Conservation (phyloP, 345 rosid species). For the Corchorus capsularis region DNA sequence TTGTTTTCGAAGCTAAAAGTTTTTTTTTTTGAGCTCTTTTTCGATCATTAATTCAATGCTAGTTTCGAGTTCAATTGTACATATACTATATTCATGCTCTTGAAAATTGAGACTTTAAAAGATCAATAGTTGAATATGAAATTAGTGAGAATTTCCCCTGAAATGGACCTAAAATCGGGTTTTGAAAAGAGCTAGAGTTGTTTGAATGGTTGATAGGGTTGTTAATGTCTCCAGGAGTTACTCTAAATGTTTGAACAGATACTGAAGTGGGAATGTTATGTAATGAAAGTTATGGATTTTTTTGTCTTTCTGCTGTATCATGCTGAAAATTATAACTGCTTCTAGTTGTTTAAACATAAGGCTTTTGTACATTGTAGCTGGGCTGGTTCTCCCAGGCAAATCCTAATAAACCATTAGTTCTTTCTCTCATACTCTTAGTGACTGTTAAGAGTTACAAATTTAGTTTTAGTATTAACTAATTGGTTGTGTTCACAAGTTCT, state of each 20-base stretch:
- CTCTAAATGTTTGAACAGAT: neutral
- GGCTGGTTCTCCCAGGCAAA: no score
- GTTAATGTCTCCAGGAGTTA: neutral
- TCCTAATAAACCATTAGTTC: constrained; percentile 2
- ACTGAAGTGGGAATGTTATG: neutral
- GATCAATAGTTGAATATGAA: neutral
- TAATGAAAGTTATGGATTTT: neutral
- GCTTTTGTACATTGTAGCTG: neutral
- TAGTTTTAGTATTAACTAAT: neutral
- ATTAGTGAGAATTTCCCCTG: neutral
- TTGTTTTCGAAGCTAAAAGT: neutral
- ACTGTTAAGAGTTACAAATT: neutral
- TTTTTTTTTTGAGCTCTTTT: neutral
- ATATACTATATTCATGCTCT: neutral
- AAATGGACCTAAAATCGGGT: neutral
- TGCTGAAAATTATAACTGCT: neutral
- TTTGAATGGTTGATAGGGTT: neutral
- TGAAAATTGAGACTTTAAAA: neutral
- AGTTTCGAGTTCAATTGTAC: neutral
- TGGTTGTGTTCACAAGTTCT: neutral
- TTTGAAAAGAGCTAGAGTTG: neutral
- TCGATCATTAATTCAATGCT: neutral
- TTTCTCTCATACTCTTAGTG: neutral
- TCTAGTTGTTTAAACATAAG: neutral
- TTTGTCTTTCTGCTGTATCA: neutral